Base-by-base conservation (phyloP, 768 basidiomycete species). In the Roridomyces roridus region DNA sequence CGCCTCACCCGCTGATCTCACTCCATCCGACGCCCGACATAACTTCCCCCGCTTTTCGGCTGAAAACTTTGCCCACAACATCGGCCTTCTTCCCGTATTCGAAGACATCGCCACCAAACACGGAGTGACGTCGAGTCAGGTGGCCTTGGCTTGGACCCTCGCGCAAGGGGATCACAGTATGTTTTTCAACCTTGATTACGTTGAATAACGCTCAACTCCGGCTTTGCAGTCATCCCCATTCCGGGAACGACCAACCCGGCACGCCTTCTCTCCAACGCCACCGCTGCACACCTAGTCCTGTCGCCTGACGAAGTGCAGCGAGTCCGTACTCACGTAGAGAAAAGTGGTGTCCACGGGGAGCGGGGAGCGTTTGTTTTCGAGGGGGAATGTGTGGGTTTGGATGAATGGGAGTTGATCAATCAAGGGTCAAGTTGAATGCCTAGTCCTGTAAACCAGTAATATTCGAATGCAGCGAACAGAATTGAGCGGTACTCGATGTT, bases 151-250 rank as follows among this genome's bases (percentile, higher is more conserved):
- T 9, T 48, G 35, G 46, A 48, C 39, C 10, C 46, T 48, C 23
- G n/a, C n/a, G n/a, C n/a, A n/a, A n/a, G n/a, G n/a, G n/a, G n/a
- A n/a, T n/a, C n/a, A n/a, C n/a, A n/a, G n/a, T n/a, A n/a, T n/a
- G n/a, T n/a, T n/a, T n/a, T n/a, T n/a, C n/a, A n/a, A n/a, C n/a
- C n/a, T n/a, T n/a, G n/a, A n/a, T n/a, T n/a, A n/a, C n/a, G n/a
- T n/a, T n/a, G n/a, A n/a, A n/a, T n/a, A 48, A 23, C 36, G 46
- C 35, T 10, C 39, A 48, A 48, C 24, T 48, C n/a, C n/a, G n/a
- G n/a, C n/a, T n/a, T n/a, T n/a, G n/a, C n/a, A n/a, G n/a, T 48
- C 34, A 25, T 48, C 7, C 46, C 46, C 21, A 48, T 48, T 20
- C 46, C 46, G 4, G 46, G 46, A 14, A 48, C 46, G 5, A 12